Evolutionary conservation across 345 rosid species (phyloP), one percentile per base, ranked within the genome.

Genomic region (Eucalyptus regnans): DNA sequence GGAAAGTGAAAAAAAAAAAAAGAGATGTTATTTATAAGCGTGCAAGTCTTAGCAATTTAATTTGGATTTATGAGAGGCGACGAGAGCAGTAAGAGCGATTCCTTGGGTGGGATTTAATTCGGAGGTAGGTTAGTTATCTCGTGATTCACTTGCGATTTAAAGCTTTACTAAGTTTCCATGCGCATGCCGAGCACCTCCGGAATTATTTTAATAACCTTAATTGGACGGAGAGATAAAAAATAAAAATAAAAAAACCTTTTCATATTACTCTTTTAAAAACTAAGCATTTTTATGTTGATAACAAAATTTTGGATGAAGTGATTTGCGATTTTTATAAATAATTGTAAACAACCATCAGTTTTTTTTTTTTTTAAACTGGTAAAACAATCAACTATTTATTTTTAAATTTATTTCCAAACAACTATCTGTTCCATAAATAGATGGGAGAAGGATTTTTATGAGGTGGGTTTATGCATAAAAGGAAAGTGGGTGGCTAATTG

Each of bases 141-240:
- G 29, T 2, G 84, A 41, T 76, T 76, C 15, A 41, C 84, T 41
- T 76, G 1, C 9, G 1, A 76, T 20, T 76, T 41, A 41, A 20
- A 6, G 27, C 48, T 41, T 6, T 41, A 20, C 0, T 20, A 3
- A 76, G 8, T 41, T 37, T 71, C 2, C 6, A 31, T 31, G 41
- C 12, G 0, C 41, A 33, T 33, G 17, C 1, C 0, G 1, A n/a
- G 10, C 20, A 7, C 20, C 23, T 71, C 0, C 0, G 4, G 2
- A 18, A 33, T 18, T 71, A 71, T 71, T 71, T 68, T 41, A 6
- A 76, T 41, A 2, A 41, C 48, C 14, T 11, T 20, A 76, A 76
- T 76, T 76, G 15, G 27, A 76, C 0, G 8, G 4, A 2, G 15
- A 41, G 12, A 37, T 5, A 17, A 7, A 2, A 4, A 11, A 50